Base-by-base conservation (phyloP, 2,329 filamentous ascomycete species). In the Aspergillus sp. region DNA sequence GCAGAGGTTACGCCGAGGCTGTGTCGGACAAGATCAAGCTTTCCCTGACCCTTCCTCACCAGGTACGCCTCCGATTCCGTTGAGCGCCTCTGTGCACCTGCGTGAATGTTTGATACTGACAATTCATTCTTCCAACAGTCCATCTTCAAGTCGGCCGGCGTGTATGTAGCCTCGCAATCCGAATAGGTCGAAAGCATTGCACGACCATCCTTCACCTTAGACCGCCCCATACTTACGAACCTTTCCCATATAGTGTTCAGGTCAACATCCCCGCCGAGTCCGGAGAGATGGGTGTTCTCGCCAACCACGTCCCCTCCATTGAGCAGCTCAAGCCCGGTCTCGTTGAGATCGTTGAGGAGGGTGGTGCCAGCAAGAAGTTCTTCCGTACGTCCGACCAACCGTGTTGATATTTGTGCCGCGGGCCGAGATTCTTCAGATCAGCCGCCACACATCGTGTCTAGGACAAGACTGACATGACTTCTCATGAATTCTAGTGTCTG, bases 211-310 rank as follows among this genome's bases (percentile, higher is more conserved):
- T 59, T 52, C 59, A 62, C 50, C 58, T 66, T 72, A 36, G 51
- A 19, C 54, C 52, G 36, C 65, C 63, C 55, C 27, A 67, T 67
- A 70, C 67, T 70, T 66, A 75, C 90, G 82, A 89, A 73, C 82
- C 89, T 81, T 88, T 86, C 84, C 86, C 85, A 80, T 88, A 82
- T 68, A 84, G 82, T 76, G 88, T 98, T 76, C 95, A 99, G 85
- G 95, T 99, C 85, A 99, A 99, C 87, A 89, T 99, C 75, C 90
- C 95, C 78, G 95, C 95, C 76, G 95, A 96, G 81, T 96, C 93
- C 65, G 95, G 95, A 79, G 95, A 98, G 74, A 99, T 99, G 95
- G 95, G 95, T 90, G 90, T 99, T 73, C 90, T 99, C 77, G 95
- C 95, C 79, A 96, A 95, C 86, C 95, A 99, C 87, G 95, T 99